These are phyloP conservation scores for Ganoderma meredithae DNA, from an alignment of 1,284 basidiomycete genomes.

Conservation along the genomic window DNA sequence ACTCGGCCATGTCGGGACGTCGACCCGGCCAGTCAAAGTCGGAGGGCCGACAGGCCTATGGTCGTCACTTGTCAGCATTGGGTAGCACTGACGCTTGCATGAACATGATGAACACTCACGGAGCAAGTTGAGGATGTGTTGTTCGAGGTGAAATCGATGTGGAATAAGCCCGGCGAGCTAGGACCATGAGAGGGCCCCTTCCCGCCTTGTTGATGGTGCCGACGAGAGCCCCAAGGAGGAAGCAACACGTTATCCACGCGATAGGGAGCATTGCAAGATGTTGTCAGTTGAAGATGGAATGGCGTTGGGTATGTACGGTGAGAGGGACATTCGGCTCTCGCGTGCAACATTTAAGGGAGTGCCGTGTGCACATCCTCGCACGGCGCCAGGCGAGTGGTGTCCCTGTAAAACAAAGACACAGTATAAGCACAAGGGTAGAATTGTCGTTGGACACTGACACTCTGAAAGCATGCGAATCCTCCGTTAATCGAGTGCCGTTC, in stretches of 20 bases:
- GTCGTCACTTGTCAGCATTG: background rate
- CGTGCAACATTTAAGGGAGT: background rate
- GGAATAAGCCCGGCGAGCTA: background rate
- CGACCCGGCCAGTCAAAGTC: background rate
- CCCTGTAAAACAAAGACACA: background rate
- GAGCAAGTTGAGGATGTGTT: background rate
- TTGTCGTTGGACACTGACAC: background rate
- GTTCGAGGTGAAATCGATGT: background rate
- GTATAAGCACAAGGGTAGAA: background rate
- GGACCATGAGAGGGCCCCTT: background rate
- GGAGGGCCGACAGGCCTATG: background rate
- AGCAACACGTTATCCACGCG: background rate
- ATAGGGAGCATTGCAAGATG: background rate
- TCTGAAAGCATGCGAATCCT: background rate
- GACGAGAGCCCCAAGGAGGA: background rate
- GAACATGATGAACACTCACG: background rate
- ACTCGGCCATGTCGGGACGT: background rate
- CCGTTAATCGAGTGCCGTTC: background rate
- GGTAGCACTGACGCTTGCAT: background rate
- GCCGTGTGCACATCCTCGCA: background rate
- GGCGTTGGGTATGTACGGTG: background rate
- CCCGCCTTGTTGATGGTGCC: background rate
- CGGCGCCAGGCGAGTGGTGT: background rate
- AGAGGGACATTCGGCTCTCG: background rate
- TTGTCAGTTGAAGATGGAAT: too few relatives aligned